phyloP scores from a whole-genome alignment of 2,329 filamentous ascomycete genomes.

The Aspergillus luchuensis region DNA sequence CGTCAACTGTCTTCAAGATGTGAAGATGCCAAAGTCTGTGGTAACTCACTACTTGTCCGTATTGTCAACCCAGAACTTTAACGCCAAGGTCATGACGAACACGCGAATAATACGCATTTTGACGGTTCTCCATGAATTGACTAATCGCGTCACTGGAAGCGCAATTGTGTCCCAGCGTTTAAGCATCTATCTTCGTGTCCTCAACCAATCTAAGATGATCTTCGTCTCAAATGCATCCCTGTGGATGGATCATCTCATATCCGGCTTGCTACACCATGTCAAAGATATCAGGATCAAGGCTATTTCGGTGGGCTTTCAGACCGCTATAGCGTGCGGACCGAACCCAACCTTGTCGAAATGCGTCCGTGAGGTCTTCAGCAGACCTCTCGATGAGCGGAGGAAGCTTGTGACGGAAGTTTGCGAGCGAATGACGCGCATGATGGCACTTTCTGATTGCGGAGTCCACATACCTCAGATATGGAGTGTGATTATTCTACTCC shows the following conservation, averaged over 20 bases:
- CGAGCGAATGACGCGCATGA: conserved; percentile 67
- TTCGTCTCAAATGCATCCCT: conserved; percentile 71
- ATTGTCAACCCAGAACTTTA: conserved; percentile 77
- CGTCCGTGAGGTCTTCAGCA: conserved; percentile 57
- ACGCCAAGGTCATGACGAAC: conserved; percentile 70
- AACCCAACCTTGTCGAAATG: conserved; percentile 68
- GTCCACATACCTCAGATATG: conserved; percentile 81
- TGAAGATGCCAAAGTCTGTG: conserved; percentile 71
- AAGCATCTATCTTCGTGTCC: conserved; percentile 73
- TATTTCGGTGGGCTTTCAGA: conserved; percentile 71
- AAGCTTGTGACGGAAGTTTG: conserved; percentile 71
- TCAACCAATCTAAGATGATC: conserved; percentile 68
- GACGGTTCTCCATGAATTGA: conserved; percentile 69
- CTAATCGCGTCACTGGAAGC: conserved; percentile 74
- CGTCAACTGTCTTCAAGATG: conserved; percentile 71
- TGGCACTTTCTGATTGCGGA: conserved; percentile 60
- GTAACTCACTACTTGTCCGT: conserved; percentile 78
- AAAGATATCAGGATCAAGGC: conserved; percentile 76
- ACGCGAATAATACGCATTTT: conserved; percentile 72
- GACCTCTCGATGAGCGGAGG: conserved; percentile 53
- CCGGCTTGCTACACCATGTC: conserved; percentile 75
- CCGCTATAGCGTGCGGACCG: conserved; percentile 68
- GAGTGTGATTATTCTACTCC: conserved; percentile 77
- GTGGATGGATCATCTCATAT: conserved; percentile 82
- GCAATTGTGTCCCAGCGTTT: conserved; percentile 77